A percentile compares a stretch with the other conserved stretches of the same genome.
These are phyloP conservation scores for Yamadazyma conglobata DNA, from an alignment of 1,139 yeast genomes.

Conservation along the genomic window DNA sequence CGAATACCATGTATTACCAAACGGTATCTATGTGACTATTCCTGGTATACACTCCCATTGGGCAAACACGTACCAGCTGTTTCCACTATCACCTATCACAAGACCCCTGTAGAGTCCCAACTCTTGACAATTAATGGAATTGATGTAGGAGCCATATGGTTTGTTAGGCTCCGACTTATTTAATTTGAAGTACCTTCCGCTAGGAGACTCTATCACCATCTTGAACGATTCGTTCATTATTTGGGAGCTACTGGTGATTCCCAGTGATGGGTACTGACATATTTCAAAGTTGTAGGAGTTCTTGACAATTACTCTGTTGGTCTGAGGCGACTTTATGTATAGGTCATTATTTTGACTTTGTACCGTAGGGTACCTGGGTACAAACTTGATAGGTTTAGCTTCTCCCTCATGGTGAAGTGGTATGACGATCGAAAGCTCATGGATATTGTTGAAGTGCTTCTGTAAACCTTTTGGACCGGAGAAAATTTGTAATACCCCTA, in stretches of 20 bases:
- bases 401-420: conserved; percentile 77
- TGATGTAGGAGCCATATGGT: conserved; percentile 56
- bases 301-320: conserved; percentile 53
- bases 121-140: conserved; percentile 60
- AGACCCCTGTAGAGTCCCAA: conserved; percentile 80
- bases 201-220: conserved; percentile 76
- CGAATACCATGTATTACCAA: too few relatives aligned
- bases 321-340: conserved; percentile 83
- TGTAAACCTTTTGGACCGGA: conserved; percentile 68
- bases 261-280: conserved; percentile 61
- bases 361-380: conserved; percentile 68
- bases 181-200: conserved; percentile 71
- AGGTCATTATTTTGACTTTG: conserved; percentile 69
- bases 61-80: conserved; percentile 86
- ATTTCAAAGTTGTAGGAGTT: conserved; percentile 64
- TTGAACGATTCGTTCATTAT: conserved; percentile 45
- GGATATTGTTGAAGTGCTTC: conserved; percentile 56
- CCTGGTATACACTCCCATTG: conserved; percentile 72
- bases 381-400: conserved; percentile 55
- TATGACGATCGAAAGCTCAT: conserved; percentile 70
- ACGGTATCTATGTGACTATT: conserved; percentile 15
- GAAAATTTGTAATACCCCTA: conserved; percentile 74
- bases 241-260: conserved; percentile 38
- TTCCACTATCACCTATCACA: conserved; percentile 74
- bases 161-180: conserved; percentile 41